Conservation (phyloP, 2,329 filamentous ascomycete genomes). For the Trichoderma endophyticum region DNA sequence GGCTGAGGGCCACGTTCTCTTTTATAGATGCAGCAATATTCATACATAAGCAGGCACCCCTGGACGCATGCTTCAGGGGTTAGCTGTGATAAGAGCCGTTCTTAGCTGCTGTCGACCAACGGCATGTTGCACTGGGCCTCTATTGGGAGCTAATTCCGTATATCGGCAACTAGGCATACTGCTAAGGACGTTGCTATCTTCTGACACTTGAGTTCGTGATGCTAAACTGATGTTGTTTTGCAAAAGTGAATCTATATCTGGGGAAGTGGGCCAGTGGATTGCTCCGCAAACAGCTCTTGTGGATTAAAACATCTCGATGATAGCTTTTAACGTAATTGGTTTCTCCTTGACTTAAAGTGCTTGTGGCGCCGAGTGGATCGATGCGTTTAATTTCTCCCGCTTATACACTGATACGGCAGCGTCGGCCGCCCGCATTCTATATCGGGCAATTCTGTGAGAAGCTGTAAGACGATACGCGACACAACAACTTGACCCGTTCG, state of each 20-base stretch:
- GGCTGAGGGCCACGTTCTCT: background rate
- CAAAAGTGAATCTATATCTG: background rate
- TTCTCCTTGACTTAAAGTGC: background rate
- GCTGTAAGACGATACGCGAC: background rate
- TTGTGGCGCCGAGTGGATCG: background rate
- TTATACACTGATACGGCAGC: background rate
- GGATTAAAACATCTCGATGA: background rate
- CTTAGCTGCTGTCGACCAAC: background rate
- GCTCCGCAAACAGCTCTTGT: background rate
- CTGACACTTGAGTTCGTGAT: background rate
- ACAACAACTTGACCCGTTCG: background rate
- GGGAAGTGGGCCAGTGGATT: slow-evolving; percentile 1
- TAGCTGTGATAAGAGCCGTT: background rate
- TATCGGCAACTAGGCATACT: background rate
- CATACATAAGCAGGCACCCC: background rate
- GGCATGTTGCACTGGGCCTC: background rate
- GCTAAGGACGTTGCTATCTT: background rate
- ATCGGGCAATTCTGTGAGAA: slow-evolving; percentile 11
- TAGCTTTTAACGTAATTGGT: background rate
- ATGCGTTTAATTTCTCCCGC: background rate
- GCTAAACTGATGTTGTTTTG: background rate
- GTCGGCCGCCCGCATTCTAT: background rate
- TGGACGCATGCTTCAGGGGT: background rate
- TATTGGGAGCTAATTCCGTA: background rate
- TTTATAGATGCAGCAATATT: background rate